Base-by-base conservation (phyloP, 352 stramenopile species). In the Phytophthora rubi region DNA sequence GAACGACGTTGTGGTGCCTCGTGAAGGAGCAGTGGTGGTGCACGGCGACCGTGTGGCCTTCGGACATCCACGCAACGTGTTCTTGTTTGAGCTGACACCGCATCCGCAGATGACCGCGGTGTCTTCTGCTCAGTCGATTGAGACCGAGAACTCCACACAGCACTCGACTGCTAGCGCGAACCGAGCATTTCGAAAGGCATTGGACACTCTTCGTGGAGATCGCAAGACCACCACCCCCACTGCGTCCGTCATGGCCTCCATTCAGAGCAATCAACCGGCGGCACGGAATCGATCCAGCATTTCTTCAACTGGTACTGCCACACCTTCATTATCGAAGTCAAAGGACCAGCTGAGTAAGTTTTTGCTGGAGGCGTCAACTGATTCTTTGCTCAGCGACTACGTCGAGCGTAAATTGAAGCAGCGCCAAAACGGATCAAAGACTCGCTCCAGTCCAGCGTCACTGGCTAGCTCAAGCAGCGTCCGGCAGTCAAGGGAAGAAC, bases 31-130 rank as follows among this genome's bases (percentile, higher is more conserved):
- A 4, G 51, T 66, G 1, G 79, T 93, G 0, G 79, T 91, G 2
- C 82, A 92, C 63, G 83, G 87, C 4, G 83, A 93, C 59, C 79
- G 74, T 16, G 37, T 92, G 8, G 77, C 85, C 2, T 91, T 94
- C 48, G 85, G 84, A 0, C 65, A 62, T 21, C 54, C 67, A 5
- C 45, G 23, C 8, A 86, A 86, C 28, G 77, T 62, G 1, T 91
- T 91, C 42, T 59, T 87, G 6, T 93, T 90, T 45, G 71, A 88
- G 45, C 53, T 90, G 30, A 82, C 72, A 32, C 57, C 49, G 48
- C 33, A 61, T 45, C 52, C 35, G 32, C 44, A 65, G 48, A 51
- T 61, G 42, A 59, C 16, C 4, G 18, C 65, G 28, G 13, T 51
- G 10, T 15, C 45, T 49, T 5, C 39, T 23, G 12, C 7, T 15